Base-by-base conservation (phyloP, 768 basidiomycete genomes). In the Cystobasidiopsis lactophilus region DNA sequence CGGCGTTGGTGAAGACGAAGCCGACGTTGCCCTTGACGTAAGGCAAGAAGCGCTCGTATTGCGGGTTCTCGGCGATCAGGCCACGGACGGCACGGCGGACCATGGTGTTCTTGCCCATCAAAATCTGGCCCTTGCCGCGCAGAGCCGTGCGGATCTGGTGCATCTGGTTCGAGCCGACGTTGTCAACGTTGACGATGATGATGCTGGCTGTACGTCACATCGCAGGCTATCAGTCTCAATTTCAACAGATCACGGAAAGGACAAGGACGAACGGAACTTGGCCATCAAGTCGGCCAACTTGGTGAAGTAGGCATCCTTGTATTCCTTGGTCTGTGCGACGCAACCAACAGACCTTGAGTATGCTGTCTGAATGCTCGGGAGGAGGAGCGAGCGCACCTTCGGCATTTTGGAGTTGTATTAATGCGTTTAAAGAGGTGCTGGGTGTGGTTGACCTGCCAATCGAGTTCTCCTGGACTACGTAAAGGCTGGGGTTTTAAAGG, bases 91-190 rank as follows among this genome's bases (percentile, higher is more conserved):
- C 93, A 64, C 93, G 85, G 73, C 93, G 85, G 64, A 98, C 89
- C 91, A 96, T 95, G 67, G 93, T 98, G 79, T 98, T 98, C 74
- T 98, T 98, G 67, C 93, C 93, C 93, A 98, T 98, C 63, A 98
- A 71, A 60, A 98, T 88, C 56, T 88, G 72, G 73, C 85, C 93
- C 69, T 84, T 86, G 65, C 88, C 86, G 63, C 93, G 85, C 69
- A 98, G 85, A 48, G 89, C 74, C 60, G 69, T 81, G 74, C 83
- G 86, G 59, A 91, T 89, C 69, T 91, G 86, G 66, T 93, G 88
- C 82, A 95, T 89, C 73, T 98, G 93, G 75, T 95, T 93, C 57
- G 89, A 95, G 54, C 88, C 85, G 67, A 98, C 93, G 72, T 95
- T 95, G 78, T 96, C 93, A 68, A 98, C 88, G 70, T 95, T 95